Conservation (phyloP, 2,329 filamentous ascomycete species). For the Sarocladiaceae sp. region DNA sequence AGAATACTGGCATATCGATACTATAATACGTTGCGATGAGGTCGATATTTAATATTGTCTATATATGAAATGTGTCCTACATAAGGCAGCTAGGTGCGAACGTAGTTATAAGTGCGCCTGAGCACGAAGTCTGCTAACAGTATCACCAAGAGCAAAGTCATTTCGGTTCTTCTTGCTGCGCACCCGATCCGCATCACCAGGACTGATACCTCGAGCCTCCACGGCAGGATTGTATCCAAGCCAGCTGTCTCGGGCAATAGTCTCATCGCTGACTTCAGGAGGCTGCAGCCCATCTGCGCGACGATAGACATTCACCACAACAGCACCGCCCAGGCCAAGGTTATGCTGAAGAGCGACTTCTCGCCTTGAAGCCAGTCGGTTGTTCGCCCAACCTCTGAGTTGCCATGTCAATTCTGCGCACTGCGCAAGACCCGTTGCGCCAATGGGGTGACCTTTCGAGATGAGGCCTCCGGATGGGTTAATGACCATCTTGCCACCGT, state of each 20-base stretch:
- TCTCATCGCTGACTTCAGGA: constrained; percentile 53
- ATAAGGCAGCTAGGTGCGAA: too few relatives aligned
- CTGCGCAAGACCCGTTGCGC: constrained; percentile 91
- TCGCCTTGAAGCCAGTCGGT: constrained; percentile 67
- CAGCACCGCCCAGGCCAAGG: constrained; percentile 84
- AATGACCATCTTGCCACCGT: constrained; percentile 77
- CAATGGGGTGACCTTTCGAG: constrained; percentile 91
- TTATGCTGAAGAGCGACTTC: constrained; percentile 84
- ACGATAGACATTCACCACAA: constrained; percentile 85
- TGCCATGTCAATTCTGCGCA: constrained; percentile 96
- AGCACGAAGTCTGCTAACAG: too few relatives aligned
- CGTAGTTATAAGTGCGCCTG: too few relatives aligned
- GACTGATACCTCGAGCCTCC: constrained; percentile 85
- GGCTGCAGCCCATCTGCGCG: constrained; percentile 71
- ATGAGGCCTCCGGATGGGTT: constrained; percentile 95
- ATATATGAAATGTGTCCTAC: too few relatives aligned
- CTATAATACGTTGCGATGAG: too few relatives aligned
- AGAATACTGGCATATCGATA: too few relatives aligned
- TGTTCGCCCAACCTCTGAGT: constrained; percentile 92
- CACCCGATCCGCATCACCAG: too few relatives aligned
- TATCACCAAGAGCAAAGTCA: too few relatives aligned
- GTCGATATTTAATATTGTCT: too few relatives aligned
- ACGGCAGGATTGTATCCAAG: constrained; percentile 91
- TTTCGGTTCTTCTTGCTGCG: too few relatives aligned
- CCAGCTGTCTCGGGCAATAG: constrained; percentile 61